Base-by-base conservation (phyloP, 2,329 filamentous ascomycete genomes). In the Dothistroma pini region DNA sequence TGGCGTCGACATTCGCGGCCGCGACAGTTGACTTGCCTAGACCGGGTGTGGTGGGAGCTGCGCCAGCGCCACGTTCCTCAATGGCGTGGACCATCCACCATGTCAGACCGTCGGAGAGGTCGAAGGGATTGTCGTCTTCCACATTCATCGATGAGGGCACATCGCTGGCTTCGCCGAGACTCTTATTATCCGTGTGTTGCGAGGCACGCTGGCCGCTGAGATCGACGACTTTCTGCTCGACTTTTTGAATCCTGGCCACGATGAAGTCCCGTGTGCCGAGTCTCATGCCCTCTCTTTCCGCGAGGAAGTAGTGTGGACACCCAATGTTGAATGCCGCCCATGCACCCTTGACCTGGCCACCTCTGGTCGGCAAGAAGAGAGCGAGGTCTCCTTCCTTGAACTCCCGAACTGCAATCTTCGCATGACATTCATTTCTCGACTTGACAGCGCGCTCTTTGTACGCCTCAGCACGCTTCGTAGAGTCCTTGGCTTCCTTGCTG, bases 281-380 rank as follows among this genome's bases (percentile, higher is more conserved):
- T 63, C 91, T 88, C 76, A 99, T 96, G 0, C 83, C 84, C 69
- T 97, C 93, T 74, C 96, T 90, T 75, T 99, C 95, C 38, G 92
- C 89, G 2, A 99, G 82, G 78, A 99, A 99, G 78, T 95, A 97
- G 75, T 99, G 95, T 9, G 95, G 95, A 62, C 93, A 96, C 1
- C 93, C 93, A 34, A 99, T 90, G 70, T 99, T 99, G 83, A 99
- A 99, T 0, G 95, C 95, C 5, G 95, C 95, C 95, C 95, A 99
- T 0, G 95, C 93, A 16, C 93, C 89, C 4, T 92, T 95, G 41
- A 90, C 90, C 76, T 97, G 93, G 2, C 69, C 66, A 73, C 97
- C 97, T 38, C 93, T 84, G 0, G 95, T 99, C 0, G 95, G 95
- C 47, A 99, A 79, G 79, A 99, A 99, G 1, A 99, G 78, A 12